Conservation (phyloP, 2,329 filamentous ascomycete species). For the Penicillium sp. region DNA sequence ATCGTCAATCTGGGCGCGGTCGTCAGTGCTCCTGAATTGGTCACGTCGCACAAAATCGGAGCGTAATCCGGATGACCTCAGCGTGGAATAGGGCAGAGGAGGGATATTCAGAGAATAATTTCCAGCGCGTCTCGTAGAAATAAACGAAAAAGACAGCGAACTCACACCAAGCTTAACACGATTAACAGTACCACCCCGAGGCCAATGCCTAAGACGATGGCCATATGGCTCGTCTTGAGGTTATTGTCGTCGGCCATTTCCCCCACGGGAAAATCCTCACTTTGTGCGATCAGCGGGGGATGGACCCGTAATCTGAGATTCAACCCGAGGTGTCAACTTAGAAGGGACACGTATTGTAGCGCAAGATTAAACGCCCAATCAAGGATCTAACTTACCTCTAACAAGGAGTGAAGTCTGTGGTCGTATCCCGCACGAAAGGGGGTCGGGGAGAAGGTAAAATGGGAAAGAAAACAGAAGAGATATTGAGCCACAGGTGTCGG, state of each 20-base stretch:
- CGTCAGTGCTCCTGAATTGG: slow-evolving; percentile 1
- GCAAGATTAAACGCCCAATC: not conserved
- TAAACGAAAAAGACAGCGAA: not conserved
- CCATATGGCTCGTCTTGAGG: slow-evolving; percentile 29
- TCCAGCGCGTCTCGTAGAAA: not conserved
- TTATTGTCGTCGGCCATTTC: slow-evolving; percentile 19
- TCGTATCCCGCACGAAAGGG: not conserved
- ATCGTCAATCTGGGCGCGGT: slow-evolving; percentile 28
- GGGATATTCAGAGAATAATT: not conserved
- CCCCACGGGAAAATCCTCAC: not conserved
- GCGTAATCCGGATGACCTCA: not conserved
- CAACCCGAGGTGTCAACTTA: not conserved
- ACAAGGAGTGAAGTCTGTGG: not conserved
- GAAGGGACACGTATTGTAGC: not conserved
- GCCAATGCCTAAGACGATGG: slow-evolving; percentile 34
- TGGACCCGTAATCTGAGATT: not conserved
- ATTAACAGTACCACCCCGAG: slow-evolving; percentile 33
- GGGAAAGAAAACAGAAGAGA: not conserved
- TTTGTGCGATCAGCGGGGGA: not conserved
- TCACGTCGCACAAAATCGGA: slow-evolving; percentile 2
- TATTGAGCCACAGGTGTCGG: too few relatives aligned
- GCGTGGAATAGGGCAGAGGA: not conserved
- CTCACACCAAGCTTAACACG: slow-evolving; percentile 34
- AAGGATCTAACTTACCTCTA: not conserved
- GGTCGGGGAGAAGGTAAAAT: not conserved